These are phyloP conservation scores for Aulographum hederae DNA, from an alignment of 2,329 filamentous ascomycete genomes.

Conservation along the genomic window DNA sequence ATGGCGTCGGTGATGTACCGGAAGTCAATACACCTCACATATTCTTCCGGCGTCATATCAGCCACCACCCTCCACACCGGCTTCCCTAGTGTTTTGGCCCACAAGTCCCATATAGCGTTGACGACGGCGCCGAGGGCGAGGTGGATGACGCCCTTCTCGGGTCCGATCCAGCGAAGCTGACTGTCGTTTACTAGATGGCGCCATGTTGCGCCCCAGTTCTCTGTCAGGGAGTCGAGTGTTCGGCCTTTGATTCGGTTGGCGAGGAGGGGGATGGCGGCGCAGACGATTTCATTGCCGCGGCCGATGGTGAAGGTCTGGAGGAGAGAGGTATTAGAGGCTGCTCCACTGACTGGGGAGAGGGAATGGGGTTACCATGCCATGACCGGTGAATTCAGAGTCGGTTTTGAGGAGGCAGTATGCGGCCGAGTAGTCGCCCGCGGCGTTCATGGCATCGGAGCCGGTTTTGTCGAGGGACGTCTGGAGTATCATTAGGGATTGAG, in stretches of 20 bases:
- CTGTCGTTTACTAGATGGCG: slow-evolving; percentile 79
- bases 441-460: slow-evolving; percentile 95
- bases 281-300: slow-evolving; percentile 84
- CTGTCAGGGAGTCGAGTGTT: slow-evolving; percentile 58
- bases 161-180: slow-evolving; percentile 84
- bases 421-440: slow-evolving; percentile 77
- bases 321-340: background rate
- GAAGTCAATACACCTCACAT: slow-evolving; percentile 82
- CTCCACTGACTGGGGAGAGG: background rate
- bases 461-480: slow-evolving; percentile 82
- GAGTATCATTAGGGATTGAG: slow-evolving; percentile 2
- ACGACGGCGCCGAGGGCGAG: slow-evolving; percentile 77
- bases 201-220: slow-evolving; percentile 78
- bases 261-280: slow-evolving; percentile 55
- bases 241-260: slow-evolving; percentile 58
- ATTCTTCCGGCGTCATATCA: slow-evolving; percentile 77
- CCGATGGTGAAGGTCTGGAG: slow-evolving; percentile 57
- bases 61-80: slow-evolving; percentile 82
- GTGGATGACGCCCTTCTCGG: slow-evolving; percentile 87
- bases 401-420: slow-evolving; percentile 89
- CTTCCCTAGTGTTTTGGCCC: slow-evolving; percentile 72
- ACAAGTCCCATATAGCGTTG: slow-evolving; percentile 90
- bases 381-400: slow-evolving; percentile 50
- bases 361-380: slow-evolving; percentile 48
- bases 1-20: slow-evolving; percentile 89